A percentile compares a stretch with the other conserved stretches of the same genome.
phyloP scores from a whole-genome alignment of 1,284 basidiomycete genomes.

The Nidula niveotomentosa region DNA sequence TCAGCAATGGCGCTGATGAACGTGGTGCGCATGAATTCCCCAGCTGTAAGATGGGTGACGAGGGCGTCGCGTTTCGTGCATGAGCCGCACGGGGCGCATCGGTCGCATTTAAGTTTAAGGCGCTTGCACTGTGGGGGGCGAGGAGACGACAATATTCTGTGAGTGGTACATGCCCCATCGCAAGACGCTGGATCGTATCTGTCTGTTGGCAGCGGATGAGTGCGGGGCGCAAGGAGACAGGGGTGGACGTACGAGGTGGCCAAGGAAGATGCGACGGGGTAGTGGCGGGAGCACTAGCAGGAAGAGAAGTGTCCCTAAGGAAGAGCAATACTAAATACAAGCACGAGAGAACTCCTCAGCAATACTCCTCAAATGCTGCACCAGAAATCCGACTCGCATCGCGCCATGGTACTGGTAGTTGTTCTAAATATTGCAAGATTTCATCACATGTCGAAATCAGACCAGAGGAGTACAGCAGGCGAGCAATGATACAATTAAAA shows the following conservation, averaged over 20 bases:
- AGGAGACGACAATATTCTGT: constrained; percentile 9
- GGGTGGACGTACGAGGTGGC: constrained; percentile 23
- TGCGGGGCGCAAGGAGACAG: not conserved
- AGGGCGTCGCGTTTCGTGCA: constrained; percentile 78
- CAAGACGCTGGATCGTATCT: constrained; percentile 76
- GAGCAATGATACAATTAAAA: too few species aligned
- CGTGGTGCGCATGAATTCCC: too few species aligned
- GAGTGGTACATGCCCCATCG: too few species aligned
- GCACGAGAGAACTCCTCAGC: not conserved
- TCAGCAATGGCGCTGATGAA: too few species aligned
- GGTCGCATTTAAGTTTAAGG: constrained; percentile 79
- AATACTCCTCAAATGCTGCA: not conserved
- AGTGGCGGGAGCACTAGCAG: too few species aligned
- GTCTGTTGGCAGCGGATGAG: constrained; percentile 35
- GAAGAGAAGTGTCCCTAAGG: not conserved
- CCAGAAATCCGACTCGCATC: not conserved
- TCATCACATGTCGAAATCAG: too few species aligned
- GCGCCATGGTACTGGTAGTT: not conserved
- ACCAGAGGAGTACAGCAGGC: too few species aligned
- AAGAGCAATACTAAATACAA: not conserved
- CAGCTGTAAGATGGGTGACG: not conserved
- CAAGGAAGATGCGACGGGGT: constrained; percentile 4
- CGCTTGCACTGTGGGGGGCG: constrained; percentile 65
- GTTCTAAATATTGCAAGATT: too few species aligned
- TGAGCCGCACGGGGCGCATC: constrained; percentile 70